A percentile compares a stretch with the other conserved stretches of the same genome.
phyloP scores from a whole-genome alignment of 495 filamentous ascomycete species.

The Talaromyces ruber region DNA sequence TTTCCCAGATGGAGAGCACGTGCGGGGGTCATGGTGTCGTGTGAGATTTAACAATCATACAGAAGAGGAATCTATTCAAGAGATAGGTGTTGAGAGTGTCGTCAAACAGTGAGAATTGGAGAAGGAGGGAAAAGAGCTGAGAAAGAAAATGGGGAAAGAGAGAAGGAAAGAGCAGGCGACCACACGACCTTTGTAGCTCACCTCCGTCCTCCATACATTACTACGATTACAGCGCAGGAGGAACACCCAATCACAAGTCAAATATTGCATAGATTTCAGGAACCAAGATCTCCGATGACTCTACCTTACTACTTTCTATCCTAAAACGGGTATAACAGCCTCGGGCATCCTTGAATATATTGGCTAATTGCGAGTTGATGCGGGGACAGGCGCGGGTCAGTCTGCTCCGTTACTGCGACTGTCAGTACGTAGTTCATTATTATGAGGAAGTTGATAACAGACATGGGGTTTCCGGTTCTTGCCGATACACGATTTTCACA shows the following conservation, averaged over 20 bases:
- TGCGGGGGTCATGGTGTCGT: slow-evolving; percentile 4
- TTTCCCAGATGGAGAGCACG: slow-evolving; percentile 2
- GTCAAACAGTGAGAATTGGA: background rate
- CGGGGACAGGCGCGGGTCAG: slow-evolving; percentile 3
- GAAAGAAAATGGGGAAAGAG: background rate
- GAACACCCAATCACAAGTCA: background rate
- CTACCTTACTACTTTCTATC: background rate
- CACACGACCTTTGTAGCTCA: background rate
- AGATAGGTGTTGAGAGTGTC: background rate
- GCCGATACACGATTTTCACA: background rate
- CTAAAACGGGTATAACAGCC: background rate
- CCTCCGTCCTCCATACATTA: background rate
- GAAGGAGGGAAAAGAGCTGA: background rate
- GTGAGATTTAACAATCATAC: background rate
- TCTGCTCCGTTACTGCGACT: slow-evolving; percentile 2
- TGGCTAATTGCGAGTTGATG: background rate
- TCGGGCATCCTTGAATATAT: background rate
- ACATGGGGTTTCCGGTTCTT: background rate
- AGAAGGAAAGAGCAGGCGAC: background rate
- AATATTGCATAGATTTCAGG: background rate
- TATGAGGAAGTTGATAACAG: background rate
- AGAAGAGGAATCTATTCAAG: background rate
- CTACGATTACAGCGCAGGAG: background rate
- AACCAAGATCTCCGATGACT: background rate
- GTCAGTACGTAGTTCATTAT: background rate